phyloP scores from a whole-genome alignment of 176 grass and related monocot species.

The Leersia perrieri region DNA sequence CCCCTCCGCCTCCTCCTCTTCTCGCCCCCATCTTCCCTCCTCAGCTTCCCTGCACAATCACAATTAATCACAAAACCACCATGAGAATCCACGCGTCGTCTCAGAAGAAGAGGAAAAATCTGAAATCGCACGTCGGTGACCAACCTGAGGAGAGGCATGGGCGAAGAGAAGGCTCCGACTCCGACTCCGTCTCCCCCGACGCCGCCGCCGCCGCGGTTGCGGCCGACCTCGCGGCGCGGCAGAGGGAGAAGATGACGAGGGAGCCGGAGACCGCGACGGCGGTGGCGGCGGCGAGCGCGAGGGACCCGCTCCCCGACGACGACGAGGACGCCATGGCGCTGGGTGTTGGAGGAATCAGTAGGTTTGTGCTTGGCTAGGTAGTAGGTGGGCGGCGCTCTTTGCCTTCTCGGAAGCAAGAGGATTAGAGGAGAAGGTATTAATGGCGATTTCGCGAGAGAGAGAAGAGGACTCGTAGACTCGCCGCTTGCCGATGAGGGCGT shows the following conservation, averaged over 20 bases:
- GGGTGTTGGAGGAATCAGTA: neutral
- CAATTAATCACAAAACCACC: neutral
- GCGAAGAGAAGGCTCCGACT: neutral
- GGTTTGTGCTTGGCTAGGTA: neutral
- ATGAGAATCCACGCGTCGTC: neutral
- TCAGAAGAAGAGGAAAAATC: neutral
- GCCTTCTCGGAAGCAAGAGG: neutral
- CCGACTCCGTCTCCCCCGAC: no score
- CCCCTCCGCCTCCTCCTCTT: constrained; percentile 38
- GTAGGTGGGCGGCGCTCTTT: neutral
- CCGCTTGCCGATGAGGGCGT: no score
- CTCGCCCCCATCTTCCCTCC: neutral
- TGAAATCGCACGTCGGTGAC: neutral
- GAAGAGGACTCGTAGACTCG: no score
- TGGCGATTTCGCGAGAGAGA: neutral
- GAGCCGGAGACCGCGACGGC: constrained; percentile 89
- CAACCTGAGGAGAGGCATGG: constrained; percentile 51
- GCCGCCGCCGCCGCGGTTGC: neutral
- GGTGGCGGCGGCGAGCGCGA: constrained; percentile 70
- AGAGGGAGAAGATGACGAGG: constrained; percentile 70
- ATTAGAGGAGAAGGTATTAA: no score
- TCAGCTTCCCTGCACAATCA: constrained; percentile 40
- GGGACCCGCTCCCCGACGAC: constrained; percentile 43
- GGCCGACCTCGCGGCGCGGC: constrained; percentile 36
- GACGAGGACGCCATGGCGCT: constrained; percentile 34